Evolutionary conservation across 2,329 filamentous ascomycete species (phyloP), one percentile per base, ranked within the genome.

Genomic region (Aspergillus sp.): DNA sequence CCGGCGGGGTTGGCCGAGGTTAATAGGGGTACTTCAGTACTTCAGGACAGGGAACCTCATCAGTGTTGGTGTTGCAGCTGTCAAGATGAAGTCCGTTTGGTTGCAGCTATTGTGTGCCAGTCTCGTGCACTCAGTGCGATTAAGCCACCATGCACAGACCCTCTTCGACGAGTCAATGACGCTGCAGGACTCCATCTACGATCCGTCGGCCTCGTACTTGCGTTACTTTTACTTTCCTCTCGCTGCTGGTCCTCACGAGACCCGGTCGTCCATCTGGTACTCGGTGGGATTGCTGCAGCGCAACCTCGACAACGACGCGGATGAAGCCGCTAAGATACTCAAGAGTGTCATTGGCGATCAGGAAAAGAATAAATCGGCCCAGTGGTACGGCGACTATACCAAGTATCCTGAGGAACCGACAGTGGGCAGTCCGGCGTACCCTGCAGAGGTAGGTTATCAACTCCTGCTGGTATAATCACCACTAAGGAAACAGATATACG

Each of bases 241-340:
- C 5, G 61, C 58, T 1, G 61, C 59, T 0, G 71, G 84, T 6
- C 75, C 79, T 2, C 83, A 86, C 58, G 83, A 85, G 45, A 86
- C 83, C 0, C 77, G 83, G 53, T 80, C 78, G 44, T 83, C 82
- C 0, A 77, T 77, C 0, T 87, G 85, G 84, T 86, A 87, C 67
- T 82, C 83, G 0, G 74, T 82, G 4, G 84, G 84, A 0, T 74
- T 87, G 3, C 69, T 87, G 20, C 82, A 83, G 13, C 76, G 84
- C 2, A 84, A 87, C 62, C 58, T 79, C 13, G 77, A 74, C 15
- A 70, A 73, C 20, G 83, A 86, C 66, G 75, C 76, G 3, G 64
- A 70, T 1, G 77, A 84, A 58, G 84, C 84, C 0, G 74, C 81
- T 39, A 79, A 76, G 52, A 84, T 86, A 51, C 77, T 86, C 50